Evolutionary conservation across 2,329 filamentous ascomycete genomes (phyloP), one percentile per base, ranked within the genome.

Genomic region (Corinectria fuckeliana): DNA sequence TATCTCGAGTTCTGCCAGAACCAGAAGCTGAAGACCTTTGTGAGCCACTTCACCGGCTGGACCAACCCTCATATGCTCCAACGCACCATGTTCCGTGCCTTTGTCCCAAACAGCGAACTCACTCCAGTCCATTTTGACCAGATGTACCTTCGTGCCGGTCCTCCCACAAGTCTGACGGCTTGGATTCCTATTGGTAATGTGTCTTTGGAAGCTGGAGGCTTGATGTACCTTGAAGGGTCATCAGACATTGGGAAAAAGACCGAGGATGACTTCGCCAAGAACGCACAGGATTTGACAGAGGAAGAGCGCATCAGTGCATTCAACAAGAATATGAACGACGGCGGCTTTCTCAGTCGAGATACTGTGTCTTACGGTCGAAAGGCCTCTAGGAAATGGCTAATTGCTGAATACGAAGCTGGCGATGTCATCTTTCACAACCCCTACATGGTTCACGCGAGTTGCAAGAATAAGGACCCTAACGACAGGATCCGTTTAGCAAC

Each of bases 251-350:
- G 60, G 3, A 60, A 57, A 39, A 57, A 54, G 48, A 56, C 60
- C 0, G 60, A 62, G 23, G 60, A 57, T 4, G 57, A 62, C 42
- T 62, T 62, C 53, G 44, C 57, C 4, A 52, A 52, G 38, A 53
- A 57, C 4, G 49, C 60, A 2, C 8, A 45, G 3, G 57, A 60
- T 21, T 11, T 62, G 1, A 60, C 44, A 1, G 52, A 62, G 3
- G 57, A 62, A n/a, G 60, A 62, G 11, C 38, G 57, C 13, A 9
- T 60, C 9, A 60, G 60, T 18, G 57, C 60, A 3, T 57, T 62
- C 26, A 60, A 62, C 52, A 53, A 62, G 52, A 60, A 62, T 14
- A 62, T 62, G 60, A 60, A 62, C 7, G 52, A 60, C 4, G 60
- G 60, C 1, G 60, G 57, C 5, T 62, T 62, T 11, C 42, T 60